These are phyloP conservation scores for Sphenostylis stenocarpa DNA, from an alignment of 306 rosid species.

Conservation along the genomic window DNA sequence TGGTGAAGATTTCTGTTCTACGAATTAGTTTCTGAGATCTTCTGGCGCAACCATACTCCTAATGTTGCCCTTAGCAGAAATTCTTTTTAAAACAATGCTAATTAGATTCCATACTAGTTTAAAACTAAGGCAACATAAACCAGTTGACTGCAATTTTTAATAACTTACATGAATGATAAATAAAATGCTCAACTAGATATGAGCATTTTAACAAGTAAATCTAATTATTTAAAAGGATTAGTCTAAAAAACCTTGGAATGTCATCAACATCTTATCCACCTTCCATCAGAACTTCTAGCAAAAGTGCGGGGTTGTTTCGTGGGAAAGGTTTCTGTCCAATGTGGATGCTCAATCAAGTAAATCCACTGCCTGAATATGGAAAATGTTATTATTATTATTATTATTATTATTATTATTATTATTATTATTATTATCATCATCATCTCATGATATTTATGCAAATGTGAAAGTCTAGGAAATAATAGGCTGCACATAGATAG, in stretches of 20 bases:
- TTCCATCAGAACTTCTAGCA: constrained; percentile 56
- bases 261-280: constrained; percentile 63
- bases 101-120: constrained; percentile 11
- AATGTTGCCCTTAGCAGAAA: background rate
- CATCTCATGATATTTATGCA: background rate
- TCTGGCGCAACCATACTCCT: background rate
- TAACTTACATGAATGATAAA: background rate
- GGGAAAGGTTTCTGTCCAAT: constrained; percentile 75
- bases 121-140: constrained; percentile 1
- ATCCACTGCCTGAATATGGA: constrained; percentile 56
- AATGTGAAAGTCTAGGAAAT: background rate
- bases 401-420: background rate
- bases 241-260: constrained; percentile 19
- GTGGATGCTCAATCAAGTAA: constrained; percentile 70
- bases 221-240: constrained; percentile 10
- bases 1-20: background rate
- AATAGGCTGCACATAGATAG: background rate
- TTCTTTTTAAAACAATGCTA: background rate
- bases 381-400: background rate
- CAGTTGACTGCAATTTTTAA: background rate
- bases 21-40: background rate
- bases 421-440: background rate
- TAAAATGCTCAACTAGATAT: background rate
- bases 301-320: constrained; percentile 58
- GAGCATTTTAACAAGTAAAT: background rate